Conservation (phyloP, 2,329 filamentous ascomycete genomes). For the Phyllosticta citriasiana region DNA sequence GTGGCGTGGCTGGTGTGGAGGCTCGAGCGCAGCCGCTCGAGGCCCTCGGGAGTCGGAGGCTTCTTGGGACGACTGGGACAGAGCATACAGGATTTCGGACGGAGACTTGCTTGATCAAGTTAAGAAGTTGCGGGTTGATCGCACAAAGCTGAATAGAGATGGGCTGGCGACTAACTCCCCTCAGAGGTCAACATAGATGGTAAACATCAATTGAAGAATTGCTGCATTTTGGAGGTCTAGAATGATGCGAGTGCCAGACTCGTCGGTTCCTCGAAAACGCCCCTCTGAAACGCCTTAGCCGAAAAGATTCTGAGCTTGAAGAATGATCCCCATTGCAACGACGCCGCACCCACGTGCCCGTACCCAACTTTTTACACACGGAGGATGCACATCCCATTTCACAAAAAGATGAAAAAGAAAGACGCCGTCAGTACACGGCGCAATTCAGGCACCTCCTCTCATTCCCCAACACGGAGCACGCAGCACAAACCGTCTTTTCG, state of each 20-base stretch:
- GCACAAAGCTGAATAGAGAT: background rate
- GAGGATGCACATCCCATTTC: no score
- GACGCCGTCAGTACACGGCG: constrained; percentile 13
- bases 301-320: background rate
- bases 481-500: constrained; percentile 31
- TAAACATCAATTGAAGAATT: background rate
- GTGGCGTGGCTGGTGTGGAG: constrained; percentile 3
- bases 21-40: background rate
- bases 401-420: no score
- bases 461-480: constrained; percentile 30
- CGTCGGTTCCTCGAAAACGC: background rate
- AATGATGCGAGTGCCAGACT: background rate
- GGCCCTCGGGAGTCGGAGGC: background rate
- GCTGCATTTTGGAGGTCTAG: background rate
- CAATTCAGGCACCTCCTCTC: constrained; percentile 33
- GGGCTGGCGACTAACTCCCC: background rate
- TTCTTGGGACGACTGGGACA: background rate
- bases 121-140: background rate
- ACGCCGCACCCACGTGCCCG: no score
- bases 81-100: constrained; percentile 1
- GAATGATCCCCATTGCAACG: background rate
- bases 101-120: background rate
- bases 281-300: background rate
- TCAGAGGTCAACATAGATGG: background rate
- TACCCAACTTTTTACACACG: no score